Conservation (phyloP, 441 rosid genomes). For the Erodium moschatum region DNA sequence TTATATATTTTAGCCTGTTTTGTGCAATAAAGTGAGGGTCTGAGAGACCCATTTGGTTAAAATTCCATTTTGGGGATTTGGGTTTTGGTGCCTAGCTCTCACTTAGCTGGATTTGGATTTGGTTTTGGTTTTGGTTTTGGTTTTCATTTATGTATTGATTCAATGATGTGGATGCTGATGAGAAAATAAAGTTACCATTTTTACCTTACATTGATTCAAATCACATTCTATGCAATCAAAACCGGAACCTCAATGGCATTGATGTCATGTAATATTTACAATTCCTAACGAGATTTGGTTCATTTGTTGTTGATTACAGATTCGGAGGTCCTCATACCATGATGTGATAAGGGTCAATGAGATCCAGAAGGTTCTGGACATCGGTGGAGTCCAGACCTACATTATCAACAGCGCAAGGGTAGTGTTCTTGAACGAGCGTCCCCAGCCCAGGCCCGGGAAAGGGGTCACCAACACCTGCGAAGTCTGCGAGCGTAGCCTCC, state of each 20-base stretch:
- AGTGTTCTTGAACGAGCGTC: constrained; percentile 85
- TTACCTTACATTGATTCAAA: background rate
- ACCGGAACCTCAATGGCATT: background rate
- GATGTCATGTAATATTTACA: background rate
- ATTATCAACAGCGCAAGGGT: constrained; percentile 93
- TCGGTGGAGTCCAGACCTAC: constrained; percentile 45
- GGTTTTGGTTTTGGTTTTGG: background rate
- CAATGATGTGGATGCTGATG: background rate
- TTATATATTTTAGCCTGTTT: background rate
- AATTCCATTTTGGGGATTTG: background rate
- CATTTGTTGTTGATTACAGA: constrained; percentile 19
- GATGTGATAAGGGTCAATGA: constrained; percentile 46
- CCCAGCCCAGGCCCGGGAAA: constrained; percentile 93
- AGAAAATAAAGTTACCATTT: background rate
- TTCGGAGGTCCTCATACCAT: constrained; percentile 48
- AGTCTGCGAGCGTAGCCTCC: constrained; percentile 66
- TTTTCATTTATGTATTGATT: background rate
- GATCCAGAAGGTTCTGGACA: constrained; percentile 41
- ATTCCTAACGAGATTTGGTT: background rate
- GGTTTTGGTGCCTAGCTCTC: background rate
- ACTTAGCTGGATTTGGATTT: no score
- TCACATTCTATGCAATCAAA: background rate
- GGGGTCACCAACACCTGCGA: constrained; percentile 90
- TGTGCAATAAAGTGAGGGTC: background rate
- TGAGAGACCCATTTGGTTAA: background rate